Percentiles rank a stretch among this genome's conserved stretches.
Evolutionary conservation across 495 filamentous ascomycete species (phyloP).

Genomic region (Articulospora tetracladia): DNA sequence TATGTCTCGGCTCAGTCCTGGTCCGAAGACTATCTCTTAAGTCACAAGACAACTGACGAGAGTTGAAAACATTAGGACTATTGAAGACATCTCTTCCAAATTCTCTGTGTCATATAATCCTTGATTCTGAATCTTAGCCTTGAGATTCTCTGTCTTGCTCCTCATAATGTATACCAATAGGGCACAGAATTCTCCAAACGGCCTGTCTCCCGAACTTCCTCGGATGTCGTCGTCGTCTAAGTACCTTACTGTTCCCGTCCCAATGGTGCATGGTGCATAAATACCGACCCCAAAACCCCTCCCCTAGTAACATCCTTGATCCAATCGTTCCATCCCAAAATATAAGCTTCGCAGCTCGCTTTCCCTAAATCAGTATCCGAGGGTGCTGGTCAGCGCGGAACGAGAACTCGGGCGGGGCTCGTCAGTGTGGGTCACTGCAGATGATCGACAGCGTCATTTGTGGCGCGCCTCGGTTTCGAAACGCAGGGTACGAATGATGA

Average conservation of each 20-base stretch:
- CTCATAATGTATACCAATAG: too few relatives aligned
- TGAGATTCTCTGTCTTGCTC: too few relatives aligned
- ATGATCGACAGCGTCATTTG: neutral
- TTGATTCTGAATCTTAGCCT: too few relatives aligned
- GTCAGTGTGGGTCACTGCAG: neutral
- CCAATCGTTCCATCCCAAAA: neutral
- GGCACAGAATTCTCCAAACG: neutral
- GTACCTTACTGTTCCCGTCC: too few relatives aligned
- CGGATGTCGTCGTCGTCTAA: neutral
- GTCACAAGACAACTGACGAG: too few relatives aligned
- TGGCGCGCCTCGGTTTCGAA: neutral
- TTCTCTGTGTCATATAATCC: too few relatives aligned
- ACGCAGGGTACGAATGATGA: neutral
- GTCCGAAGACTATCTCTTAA: too few relatives aligned
- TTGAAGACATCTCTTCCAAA: too few relatives aligned
- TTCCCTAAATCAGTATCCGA: neutral
- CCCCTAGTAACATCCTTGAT: neutral
- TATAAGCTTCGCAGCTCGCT: conserved; percentile 1
- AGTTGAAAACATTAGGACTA: too few relatives aligned
- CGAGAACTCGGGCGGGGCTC: neutral
- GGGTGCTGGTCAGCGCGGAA: neutral
- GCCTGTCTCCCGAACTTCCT: neutral
- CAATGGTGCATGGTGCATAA: neutral
- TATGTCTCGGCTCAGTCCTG: neutral
- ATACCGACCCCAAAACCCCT: neutral